Evolutionary conservation across 805 yeast genomes (phyloP).

Genomic region (Zygosaccharomyces siamensis): DNA sequence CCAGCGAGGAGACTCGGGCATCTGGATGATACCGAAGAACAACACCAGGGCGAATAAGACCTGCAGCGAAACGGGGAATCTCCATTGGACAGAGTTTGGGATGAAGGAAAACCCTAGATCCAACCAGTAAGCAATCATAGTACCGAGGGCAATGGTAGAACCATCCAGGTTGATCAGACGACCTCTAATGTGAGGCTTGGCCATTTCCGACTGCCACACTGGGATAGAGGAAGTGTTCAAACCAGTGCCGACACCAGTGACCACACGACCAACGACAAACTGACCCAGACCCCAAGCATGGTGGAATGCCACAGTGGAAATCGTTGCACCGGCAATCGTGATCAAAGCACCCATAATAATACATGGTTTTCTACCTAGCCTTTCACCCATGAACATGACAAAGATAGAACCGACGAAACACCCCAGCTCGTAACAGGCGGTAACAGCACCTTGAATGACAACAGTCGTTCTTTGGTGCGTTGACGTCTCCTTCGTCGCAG

Average conservation of each 20-base stretch:
- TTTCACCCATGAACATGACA: constrained; percentile 58
- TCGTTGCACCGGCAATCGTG: constrained; percentile 55
- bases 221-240: constrained; percentile 71
- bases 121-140: constrained; percentile 70
- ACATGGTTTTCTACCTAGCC: constrained; percentile 59
- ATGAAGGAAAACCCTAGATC: constrained; percentile 49
- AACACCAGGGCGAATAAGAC: constrained; percentile 42
- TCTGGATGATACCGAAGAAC: constrained; percentile 40
- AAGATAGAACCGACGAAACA: constrained; percentile 70
- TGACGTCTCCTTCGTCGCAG: constrained; percentile 38
- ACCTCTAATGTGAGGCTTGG: constrained; percentile 51
- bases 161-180: constrained; percentile 66
- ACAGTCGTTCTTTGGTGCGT: constrained; percentile 43
- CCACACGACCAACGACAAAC: constrained; percentile 59
- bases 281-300: constrained; percentile 62
- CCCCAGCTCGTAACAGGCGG: constrained; percentile 66
- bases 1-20: constrained; percentile 74
- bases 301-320: constrained; percentile 51
- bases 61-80: constrained; percentile 61
- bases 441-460: constrained; percentile 66
- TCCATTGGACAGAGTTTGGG: constrained; percentile 56
- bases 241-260: constrained; percentile 77
- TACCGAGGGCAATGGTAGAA: constrained; percentile 66
- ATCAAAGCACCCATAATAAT: constrained; percentile 52
- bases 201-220: constrained; percentile 50